Evolutionary conservation across 768 basidiomycete genomes (phyloP).

Genomic region (Suillus alpinus): DNA sequence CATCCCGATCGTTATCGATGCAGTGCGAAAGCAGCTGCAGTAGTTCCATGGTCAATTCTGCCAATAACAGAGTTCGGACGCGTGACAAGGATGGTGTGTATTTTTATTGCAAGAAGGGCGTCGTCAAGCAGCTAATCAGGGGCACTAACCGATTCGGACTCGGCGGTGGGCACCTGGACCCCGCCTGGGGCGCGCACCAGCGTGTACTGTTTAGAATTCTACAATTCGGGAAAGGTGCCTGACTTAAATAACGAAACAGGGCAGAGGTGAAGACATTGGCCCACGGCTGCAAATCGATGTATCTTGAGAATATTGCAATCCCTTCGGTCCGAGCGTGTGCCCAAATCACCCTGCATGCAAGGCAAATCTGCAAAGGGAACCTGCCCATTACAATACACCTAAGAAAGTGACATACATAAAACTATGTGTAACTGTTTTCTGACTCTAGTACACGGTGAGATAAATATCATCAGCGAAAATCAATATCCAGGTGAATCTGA

Average conservation of each 20-base stretch:
- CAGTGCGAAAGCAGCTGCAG: not conserved
- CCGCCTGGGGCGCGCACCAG: not conserved
- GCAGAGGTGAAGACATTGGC: not conserved
- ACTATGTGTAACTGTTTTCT: not conserved
- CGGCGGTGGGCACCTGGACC: not conserved
- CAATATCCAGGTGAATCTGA: conserved; percentile 3
- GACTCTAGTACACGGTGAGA: not conserved
- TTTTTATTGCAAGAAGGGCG: not conserved
- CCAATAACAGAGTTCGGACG: not conserved
- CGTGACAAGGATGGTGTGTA: not conserved
- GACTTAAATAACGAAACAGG: not conserved
- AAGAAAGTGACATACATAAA: not conserved
- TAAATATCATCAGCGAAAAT: not conserved
- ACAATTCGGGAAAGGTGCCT: not conserved
- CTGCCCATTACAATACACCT: not conserved
- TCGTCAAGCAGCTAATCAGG: not conserved
- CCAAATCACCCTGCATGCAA: not conserved
- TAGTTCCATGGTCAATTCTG: not conserved
- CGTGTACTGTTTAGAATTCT: not conserved
- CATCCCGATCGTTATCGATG: not conserved
- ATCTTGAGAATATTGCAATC: not conserved
- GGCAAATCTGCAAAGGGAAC: not conserved
- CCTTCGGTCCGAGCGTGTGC: not conserved
- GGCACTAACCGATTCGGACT: not conserved
- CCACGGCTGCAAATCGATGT: not conserved